Evolutionary conservation across 1,284 basidiomycete species (phyloP).

Genomic region (Ustilago curta): DNA sequence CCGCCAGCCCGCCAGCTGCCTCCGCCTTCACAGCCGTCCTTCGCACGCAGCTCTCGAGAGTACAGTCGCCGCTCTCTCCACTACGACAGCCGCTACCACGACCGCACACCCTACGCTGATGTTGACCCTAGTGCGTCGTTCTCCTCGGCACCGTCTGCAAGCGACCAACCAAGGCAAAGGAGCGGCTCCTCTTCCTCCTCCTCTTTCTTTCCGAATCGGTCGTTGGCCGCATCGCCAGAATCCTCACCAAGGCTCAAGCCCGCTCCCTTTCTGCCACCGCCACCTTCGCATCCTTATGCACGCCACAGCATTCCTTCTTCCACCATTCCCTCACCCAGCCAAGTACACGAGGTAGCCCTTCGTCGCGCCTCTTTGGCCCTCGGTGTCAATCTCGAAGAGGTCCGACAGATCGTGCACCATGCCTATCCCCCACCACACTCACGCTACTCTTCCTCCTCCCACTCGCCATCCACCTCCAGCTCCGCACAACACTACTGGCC

Average conservation of each 20-base stretch:
- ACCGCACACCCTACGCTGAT: constrained; percentile 2
- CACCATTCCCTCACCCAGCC: not conserved
- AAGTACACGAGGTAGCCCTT: constrained; percentile 24
- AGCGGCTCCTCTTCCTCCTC: constrained; percentile 7
- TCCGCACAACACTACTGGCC: constrained; percentile 7
- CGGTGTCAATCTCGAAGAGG: constrained; percentile 25
- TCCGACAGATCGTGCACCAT: constrained; percentile 28
- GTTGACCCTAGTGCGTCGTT: not conserved
- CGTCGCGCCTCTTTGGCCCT: constrained; percentile 35
- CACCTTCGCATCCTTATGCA: constrained; percentile 2
- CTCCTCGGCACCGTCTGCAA: not conserved
- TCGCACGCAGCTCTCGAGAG: not conserved
- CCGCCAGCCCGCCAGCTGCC: constrained; percentile 5
- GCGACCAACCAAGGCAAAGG: not conserved
- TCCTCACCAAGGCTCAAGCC: constrained; percentile 27
- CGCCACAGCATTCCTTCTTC: constrained; percentile 27
- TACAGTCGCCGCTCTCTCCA: constrained; percentile 1
- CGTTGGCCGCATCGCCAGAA: constrained; percentile 29
- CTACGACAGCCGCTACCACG: constrained; percentile 2
- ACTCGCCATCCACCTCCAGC: constrained; percentile 14
- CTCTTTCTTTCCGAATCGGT: constrained; percentile 32
- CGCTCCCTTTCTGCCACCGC: not conserved
- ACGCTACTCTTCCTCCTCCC: constrained; percentile 4
- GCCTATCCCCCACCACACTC: constrained; percentile 14
- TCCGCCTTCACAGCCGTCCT: not conserved